A percentile compares a stretch with the other conserved stretches of the same genome.
phyloP scores from a whole-genome alignment of 352 stramenopile species.

The Phytophthora colocasiae region DNA sequence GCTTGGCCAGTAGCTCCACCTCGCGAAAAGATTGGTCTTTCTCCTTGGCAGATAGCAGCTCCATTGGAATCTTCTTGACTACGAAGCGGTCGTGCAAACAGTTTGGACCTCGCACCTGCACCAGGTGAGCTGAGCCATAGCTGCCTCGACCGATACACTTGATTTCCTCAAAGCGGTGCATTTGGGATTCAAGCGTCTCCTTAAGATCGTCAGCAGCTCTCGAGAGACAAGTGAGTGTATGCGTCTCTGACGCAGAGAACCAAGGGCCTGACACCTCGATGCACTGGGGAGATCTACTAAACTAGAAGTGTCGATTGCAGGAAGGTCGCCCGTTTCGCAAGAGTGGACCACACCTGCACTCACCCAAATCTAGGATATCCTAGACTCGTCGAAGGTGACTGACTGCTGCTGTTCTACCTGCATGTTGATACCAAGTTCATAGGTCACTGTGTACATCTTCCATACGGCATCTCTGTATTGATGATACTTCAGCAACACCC shows the following conservation, averaged over 20 bases:
- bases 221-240: slow-evolving; percentile 3
- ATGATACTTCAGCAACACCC: slow-evolving; percentile 15
- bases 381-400: too few species aligned
- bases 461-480: slow-evolving; percentile 40
- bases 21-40: slow-evolving; percentile 83
- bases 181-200: slow-evolving; percentile 27
- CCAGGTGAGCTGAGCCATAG: slow-evolving; percentile 79
- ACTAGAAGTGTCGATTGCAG: slow-evolving; percentile 7
- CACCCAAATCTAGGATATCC: not conserved
- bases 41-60: slow-evolving; percentile 80
- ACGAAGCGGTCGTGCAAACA: slow-evolving; percentile 59
- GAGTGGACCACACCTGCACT: slow-evolving; percentile 5
- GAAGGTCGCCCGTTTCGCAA: slow-evolving; percentile 16
- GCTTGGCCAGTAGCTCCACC: slow-evolving; percentile 90
- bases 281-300: not conserved
- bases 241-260: not conserved
- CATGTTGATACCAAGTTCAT: slow-evolving; percentile 5
- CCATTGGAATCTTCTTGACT: slow-evolving; percentile 90
- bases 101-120: slow-evolving; percentile 49
- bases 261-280: not conserved
- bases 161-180: slow-evolving; percentile 83
- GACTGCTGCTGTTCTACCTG: not conserved
- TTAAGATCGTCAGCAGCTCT: slow-evolving; percentile 23
- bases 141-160: slow-evolving; percentile 79
- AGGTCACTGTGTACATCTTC: slow-evolving; percentile 25